Conservation (phyloP, 441 rosid species). For the Rhodomyrtus psidioides region DNA sequence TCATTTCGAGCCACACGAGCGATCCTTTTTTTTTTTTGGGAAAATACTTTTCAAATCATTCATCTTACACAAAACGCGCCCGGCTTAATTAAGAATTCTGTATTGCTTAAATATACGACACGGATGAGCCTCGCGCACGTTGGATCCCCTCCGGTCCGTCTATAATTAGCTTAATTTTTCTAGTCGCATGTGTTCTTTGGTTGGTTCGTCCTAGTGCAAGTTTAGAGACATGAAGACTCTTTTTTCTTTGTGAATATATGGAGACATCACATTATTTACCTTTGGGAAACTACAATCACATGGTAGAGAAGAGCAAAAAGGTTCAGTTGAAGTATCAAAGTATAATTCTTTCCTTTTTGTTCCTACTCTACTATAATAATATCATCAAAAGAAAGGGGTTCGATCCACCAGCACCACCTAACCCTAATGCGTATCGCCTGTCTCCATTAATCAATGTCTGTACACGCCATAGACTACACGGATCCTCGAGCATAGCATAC, state of each 20-base stretch:
- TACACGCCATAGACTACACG: background rate
- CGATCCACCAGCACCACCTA: conserved; percentile 32
- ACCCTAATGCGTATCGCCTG: conserved; percentile 3
- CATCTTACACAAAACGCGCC: too few relatives aligned
- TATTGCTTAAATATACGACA: too few relatives aligned
- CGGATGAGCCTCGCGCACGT: too few relatives aligned
- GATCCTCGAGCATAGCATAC: background rate
- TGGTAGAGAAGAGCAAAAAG: background rate
- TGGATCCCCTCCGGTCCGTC: too few relatives aligned
- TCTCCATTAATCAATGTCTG: background rate
- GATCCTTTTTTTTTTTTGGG: too few relatives aligned
- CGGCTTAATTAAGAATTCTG: too few relatives aligned
- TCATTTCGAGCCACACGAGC: too few relatives aligned
- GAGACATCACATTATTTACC: background rate
- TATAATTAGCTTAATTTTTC: too few relatives aligned
- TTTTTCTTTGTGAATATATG: background rate
- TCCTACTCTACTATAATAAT: background rate
- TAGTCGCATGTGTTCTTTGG: too few relatives aligned
- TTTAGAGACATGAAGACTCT: too few relatives aligned
- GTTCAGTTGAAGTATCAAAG: background rate
- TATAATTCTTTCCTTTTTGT: background rate
- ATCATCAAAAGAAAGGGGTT: conserved; percentile 8
- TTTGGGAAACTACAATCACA: background rate
- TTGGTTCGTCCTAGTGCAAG: too few relatives aligned
- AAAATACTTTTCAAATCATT: too few relatives aligned